Evolutionary conservation across 139 green algal genomes (phyloP).

Genomic region (Microglena sp.): DNA sequence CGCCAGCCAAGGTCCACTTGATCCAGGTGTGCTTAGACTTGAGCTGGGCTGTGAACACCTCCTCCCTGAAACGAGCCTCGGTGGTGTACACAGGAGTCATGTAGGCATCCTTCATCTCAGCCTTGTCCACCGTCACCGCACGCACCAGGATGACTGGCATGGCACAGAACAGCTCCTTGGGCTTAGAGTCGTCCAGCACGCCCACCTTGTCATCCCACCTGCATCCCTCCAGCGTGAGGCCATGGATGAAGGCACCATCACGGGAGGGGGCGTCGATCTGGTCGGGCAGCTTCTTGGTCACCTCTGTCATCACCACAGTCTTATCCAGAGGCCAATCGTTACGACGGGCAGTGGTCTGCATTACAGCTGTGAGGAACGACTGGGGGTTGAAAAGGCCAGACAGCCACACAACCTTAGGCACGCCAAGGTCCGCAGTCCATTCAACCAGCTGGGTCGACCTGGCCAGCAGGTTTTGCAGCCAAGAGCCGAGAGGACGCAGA

Average conservation of each 20-base stretch:
- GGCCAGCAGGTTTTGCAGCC: slow-evolving; percentile 64
- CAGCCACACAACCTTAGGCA: slow-evolving; percentile 78
- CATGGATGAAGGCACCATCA: slow-evolving; percentile 82
- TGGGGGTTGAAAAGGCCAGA: slow-evolving; percentile 87
- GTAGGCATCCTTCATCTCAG: slow-evolving; percentile 71
- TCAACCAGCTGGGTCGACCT: slow-evolving; percentile 72
- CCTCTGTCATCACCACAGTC: slow-evolving; percentile 64
- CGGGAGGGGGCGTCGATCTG: slow-evolving; percentile 68
- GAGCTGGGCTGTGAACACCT: slow-evolving; percentile 86
- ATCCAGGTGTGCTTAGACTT: slow-evolving; percentile 69
- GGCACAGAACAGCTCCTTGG: slow-evolving; percentile 78
- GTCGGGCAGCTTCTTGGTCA: slow-evolving; percentile 78
- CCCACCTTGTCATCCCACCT: slow-evolving; percentile 84
- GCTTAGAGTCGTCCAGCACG: slow-evolving; percentile 68
- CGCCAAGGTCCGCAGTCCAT: slow-evolving; percentile 68
- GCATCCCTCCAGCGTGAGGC: slow-evolving; percentile 81
- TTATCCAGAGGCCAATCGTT: slow-evolving; percentile 89
- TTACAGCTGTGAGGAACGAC: slow-evolving; percentile 88
- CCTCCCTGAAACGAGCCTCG: slow-evolving; percentile 76
- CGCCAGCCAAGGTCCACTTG: slow-evolving; percentile 73
- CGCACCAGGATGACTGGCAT: slow-evolving; percentile 77
- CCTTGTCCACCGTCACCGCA: slow-evolving; percentile 77
- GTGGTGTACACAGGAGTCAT: slow-evolving; percentile 88
- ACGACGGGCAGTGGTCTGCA: slow-evolving; percentile 80
- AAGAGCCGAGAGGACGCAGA: slow-evolving; percentile 59